A percentile compares a stretch with the other conserved stretches of the same genome.
These are phyloP conservation scores for Raffaelea albimanens DNA, from an alignment of 2,329 filamentous ascomycete genomes.

Conservation along the genomic window DNA sequence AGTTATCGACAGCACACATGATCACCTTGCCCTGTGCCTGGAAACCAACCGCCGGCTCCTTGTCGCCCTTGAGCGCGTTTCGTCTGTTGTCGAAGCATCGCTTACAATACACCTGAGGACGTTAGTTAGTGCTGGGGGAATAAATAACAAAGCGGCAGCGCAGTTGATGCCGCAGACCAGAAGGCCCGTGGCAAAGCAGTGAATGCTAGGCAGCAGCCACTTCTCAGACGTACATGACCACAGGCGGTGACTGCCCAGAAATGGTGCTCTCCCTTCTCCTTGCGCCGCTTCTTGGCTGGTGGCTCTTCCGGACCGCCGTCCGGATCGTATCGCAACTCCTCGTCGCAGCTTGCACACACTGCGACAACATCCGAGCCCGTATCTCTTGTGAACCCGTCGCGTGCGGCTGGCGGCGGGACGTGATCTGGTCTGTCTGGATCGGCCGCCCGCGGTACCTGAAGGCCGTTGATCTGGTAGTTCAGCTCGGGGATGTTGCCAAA, in stretches of 20 bases:
- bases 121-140: not conserved
- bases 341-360: constrained; percentile 77
- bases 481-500: constrained; percentile 20
- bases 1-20: constrained; percentile 48
- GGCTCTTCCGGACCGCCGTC: constrained; percentile 22
- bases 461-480: constrained; percentile 23
- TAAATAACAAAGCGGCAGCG: constrained; percentile 2
- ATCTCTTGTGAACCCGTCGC: constrained; percentile 71
- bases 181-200: no score
- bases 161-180: not conserved
- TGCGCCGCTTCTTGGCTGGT: constrained; percentile 33
- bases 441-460: not conserved
- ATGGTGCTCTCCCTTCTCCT: constrained; percentile 60
- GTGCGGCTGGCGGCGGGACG: constrained; percentile 54
- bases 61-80: constrained; percentile 26
- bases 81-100: constrained; percentile 51
- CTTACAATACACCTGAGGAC: constrained; percentile 52
- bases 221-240: constrained; percentile 62
- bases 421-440: constrained; percentile 33
- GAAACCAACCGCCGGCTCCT: constrained; percentile 24
- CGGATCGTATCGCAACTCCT: constrained; percentile 71
- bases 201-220: not conserved
- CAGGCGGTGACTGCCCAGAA: constrained; percentile 90
- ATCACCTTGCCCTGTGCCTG: constrained; percentile 24
- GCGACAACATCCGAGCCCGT: constrained; percentile 63